A percentile compares a stretch with the other conserved stretches of the same genome.
phyloP scores from a whole-genome alignment of 306 rosid genomes.

The Ziziphus jujuba region DNA sequence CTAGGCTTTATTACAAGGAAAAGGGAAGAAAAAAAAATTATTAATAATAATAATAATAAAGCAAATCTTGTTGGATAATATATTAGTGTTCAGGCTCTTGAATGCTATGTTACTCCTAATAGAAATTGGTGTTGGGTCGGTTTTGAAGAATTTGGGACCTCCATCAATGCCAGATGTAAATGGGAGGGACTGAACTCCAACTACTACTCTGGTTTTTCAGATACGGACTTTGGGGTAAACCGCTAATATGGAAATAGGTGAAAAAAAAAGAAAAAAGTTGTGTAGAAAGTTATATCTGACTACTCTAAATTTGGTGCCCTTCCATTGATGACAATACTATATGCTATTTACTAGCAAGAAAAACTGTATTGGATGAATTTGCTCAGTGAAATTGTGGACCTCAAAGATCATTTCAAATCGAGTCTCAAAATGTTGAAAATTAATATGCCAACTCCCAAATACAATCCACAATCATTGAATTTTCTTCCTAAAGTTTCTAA shows the following conservation, averaged over 20 bases:
- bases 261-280: constrained; percentile 7
- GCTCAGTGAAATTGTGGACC: background rate
- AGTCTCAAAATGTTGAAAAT: too few relatives aligned
- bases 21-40: too few relatives aligned
- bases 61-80: too few relatives aligned
- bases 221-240: constrained; percentile 9
- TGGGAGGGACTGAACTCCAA: constrained; percentile 6
- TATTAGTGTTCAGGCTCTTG: background rate
- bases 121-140: background rate
- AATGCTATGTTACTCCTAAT: too few relatives aligned
- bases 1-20: background rate
- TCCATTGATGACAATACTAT: constrained; percentile 9
- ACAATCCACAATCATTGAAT: too few relatives aligned
- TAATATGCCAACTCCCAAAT: too few relatives aligned
- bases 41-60: too few relatives aligned
- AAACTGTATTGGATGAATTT: background rate
- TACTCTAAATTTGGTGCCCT: constrained; percentile 4
- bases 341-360: background rate
- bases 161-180: constrained; percentile 12
- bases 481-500: too few relatives aligned
- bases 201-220: background rate
- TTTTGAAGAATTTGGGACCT: constrained; percentile 9
- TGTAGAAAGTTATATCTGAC: constrained; percentile 35
- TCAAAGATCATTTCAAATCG: too few relatives aligned
- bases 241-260: constrained; percentile 19